Evolutionary conservation across 2,329 filamentous ascomycete species (phyloP), one percentile per base, ranked within the genome.

Genomic region (Verticillium klebahnii): DNA sequence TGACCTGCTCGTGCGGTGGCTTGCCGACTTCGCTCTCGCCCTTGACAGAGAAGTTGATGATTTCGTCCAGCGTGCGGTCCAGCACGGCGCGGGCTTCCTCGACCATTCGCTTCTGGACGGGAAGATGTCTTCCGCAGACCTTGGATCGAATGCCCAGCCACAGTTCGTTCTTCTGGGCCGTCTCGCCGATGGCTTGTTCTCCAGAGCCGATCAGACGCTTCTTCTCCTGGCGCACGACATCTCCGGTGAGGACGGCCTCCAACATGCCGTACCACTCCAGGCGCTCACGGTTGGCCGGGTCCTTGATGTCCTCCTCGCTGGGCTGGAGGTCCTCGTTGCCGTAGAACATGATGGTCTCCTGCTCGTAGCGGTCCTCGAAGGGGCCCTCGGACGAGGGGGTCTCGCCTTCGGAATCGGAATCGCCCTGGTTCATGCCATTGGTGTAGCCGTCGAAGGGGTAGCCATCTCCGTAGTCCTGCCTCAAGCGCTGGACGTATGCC

Each of bases 261-360:
- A 99, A 79, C 95, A 99, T 99, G 3, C 92, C 92, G 76, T 99
- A 93, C 95, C 95, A 99, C 76, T 99, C 95, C 29, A 99, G 81
- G 55, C 94, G 84, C 75, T 98, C 95, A 64, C 93, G 85, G 71
- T 93, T 97, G 65, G 89, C 87, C 1, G 93, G 91, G 69, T 97
- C 91, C 74, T 91, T 90, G 59, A 98, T 77, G 73, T 99, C 95
- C 70, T 98, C 95, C 29, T 92, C 83, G 3, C 92, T 95, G 1
- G 93, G 93, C 69, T 95, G 91, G 67, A 92, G 85, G 67, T 95
- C 90, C 69, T 97, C 92, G 70, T 94, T 93, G 62, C 92, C 91
- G 71, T 96, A 93, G 70, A 97, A 97, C 73, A 98, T 87, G 71
- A 96, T 88, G 19, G 92, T 94, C 73, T 97, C 93, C 68, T 96